Base-by-base conservation (phyloP, 2,329 filamentous ascomycete genomes). In the Fusarium fracticaudum region DNA sequence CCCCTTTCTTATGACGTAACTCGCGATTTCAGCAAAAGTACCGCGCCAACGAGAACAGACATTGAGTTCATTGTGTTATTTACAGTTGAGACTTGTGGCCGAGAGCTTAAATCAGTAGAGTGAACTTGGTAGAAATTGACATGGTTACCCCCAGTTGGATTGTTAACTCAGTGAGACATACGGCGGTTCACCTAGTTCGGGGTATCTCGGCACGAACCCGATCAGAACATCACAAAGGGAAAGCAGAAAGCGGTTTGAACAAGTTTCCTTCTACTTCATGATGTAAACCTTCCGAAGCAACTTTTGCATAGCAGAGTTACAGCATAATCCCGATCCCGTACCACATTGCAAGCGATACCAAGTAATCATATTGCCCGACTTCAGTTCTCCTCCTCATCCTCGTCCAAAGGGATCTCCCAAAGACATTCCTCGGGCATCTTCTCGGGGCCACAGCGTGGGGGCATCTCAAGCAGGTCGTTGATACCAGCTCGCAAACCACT, bases 281-380 rank as follows among this genome's bases (percentile, higher is more conserved):
- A 1, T 1, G 5, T 41, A 14, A 5, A 9, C n/a, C n/a, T n/a
- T n/a, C n/a, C n/a, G n/a, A n/a, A 10, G 41, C 17, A 1, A 43
- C 15, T 43, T 24, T 43, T 3, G 35, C 29, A 29, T 29, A 29
- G 29, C 29, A 8, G 29, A 29, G 29, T 3, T 29, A 29, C 29
- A 29, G 29, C 29, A 8, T 29, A 8, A 17, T 37, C 35, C 35
- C 8, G 15, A 37, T 37, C 17, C 35, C 17, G 3, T 10, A 37
- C 22, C 8, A 20, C 48, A 20, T 13, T 20, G 11, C 8, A 33
- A 29, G 29, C 7, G 7, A 29, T 29, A 29, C 29, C 29, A 29
- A 8, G 29, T 29, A 29, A 29, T 8, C 29, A 8, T 29, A 29
- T 8, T 29, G 7, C 29, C 7, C 29, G 8, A 29, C 29, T 29